phyloP scores from a whole-genome alignment of 768 basidiomycete genomes.

The Mycena capillaripes region DNA sequence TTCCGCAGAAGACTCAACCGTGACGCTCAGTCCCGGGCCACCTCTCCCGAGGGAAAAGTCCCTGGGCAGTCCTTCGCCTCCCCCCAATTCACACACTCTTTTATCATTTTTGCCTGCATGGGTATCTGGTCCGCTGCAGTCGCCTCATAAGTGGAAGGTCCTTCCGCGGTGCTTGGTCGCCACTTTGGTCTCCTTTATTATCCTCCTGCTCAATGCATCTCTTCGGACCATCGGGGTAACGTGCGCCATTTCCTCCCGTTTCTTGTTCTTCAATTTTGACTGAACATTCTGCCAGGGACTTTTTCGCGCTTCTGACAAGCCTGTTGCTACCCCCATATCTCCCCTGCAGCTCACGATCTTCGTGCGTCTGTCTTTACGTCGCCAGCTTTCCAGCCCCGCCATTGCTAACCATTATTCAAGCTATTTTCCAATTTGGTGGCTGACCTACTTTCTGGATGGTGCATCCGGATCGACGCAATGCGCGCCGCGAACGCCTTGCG shows the following conservation, averaged over 20 bases:
- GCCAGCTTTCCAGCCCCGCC: background rate
- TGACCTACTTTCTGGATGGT: slow-evolving; percentile 67
- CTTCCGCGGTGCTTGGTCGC: slow-evolving; percentile 58
- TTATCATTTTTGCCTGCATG: slow-evolving; percentile 52
- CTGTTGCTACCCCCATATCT: slow-evolving; percentile 63
- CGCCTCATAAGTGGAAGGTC: slow-evolving; percentile 52
- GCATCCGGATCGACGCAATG: slow-evolving; percentile 67
- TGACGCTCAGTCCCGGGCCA: no score
- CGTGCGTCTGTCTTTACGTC: slow-evolving; percentile 49
- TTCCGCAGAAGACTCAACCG: no score
- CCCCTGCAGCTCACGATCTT: slow-evolving; percentile 64
- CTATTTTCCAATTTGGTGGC: slow-evolving; percentile 57
- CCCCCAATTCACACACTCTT: no score
- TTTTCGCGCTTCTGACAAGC: slow-evolving; percentile 58
- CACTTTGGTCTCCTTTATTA: slow-evolving; percentile 54
- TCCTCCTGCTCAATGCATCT: slow-evolving; percentile 57
- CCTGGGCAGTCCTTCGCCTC: no score
- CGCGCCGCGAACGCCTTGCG: slow-evolving; percentile 58
- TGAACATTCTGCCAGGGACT: slow-evolving; percentile 48
- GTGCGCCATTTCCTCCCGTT: slow-evolving; percentile 45
- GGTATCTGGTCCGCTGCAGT: slow-evolving; percentile 52
- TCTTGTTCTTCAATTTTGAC: background rate
- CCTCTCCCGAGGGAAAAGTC: no score
- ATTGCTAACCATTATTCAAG: slow-evolving; percentile 37
- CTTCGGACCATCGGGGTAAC: slow-evolving; percentile 54